Conservation (phyloP, 192 early-diverging fungal genomes). For the Oehlia diaphana region DNA sequence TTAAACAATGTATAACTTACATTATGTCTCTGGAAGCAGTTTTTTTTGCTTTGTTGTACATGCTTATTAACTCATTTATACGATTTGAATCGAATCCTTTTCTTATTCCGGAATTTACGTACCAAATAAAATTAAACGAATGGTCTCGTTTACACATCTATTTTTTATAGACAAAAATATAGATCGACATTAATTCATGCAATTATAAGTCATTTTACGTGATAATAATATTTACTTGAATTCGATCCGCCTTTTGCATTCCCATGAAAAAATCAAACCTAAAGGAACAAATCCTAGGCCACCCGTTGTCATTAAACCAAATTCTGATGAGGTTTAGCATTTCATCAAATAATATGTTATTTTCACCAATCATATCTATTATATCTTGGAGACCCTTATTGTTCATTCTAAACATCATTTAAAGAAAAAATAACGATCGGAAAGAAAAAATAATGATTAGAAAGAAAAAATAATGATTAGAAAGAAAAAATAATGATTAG, state of each 20-base stretch:
- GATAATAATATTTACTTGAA: constrained; percentile 8
- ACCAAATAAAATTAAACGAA: constrained; percentile 29
- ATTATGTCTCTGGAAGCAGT: not conserved
- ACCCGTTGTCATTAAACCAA: constrained; percentile 8
- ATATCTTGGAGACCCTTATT: not conserved
- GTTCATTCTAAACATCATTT: constrained; percentile 7
- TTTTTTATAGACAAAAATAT: not conserved
- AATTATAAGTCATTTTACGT: not conserved
- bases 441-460: not conserved
- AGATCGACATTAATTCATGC: not conserved
- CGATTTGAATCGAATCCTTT: constrained; percentile 20
- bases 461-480: not conserved
- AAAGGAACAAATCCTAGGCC: constrained; percentile 23
- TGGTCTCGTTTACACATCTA: constrained; percentile 26
- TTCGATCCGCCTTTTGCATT: constrained; percentile 22
- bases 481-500: not conserved
- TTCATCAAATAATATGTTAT: not conserved
- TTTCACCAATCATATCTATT: constrained; percentile 14
- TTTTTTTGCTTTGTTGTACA: constrained; percentile 11
- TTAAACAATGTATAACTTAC: not conserved
- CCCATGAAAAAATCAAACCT: constrained; percentile 29
- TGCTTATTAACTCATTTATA: not conserved
- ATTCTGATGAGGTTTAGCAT: constrained; percentile 11
- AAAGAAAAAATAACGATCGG: not conserved
- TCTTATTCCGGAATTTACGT: constrained; percentile 15